Evolutionary conservation across 768 basidiomycete species (phyloP), one percentile per base, ranked within the genome.

Genomic region (Mycena capillaripes): DNA sequence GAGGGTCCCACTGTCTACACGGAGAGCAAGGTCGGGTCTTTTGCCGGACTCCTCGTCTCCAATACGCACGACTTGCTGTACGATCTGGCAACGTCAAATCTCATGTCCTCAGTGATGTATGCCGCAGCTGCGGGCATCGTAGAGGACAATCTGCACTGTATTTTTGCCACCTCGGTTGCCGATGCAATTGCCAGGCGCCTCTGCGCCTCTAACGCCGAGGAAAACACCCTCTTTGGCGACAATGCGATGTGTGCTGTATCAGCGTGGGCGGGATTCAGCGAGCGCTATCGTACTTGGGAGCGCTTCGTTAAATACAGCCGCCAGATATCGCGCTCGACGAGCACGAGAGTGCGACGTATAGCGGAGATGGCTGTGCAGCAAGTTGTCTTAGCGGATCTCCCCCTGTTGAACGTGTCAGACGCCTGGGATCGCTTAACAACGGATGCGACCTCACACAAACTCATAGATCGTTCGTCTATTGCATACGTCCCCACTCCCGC

Each of bases 261-360:
- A 29, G 46, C 27, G 10, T 68, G 58, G 66, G 66, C 66, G 17
- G 46, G 34, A 9, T 68, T 68, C 57, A 53, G 58, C 57, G 58
- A 50, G 48, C 58, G 66, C 46, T 58, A 68, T 19, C 21, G 66
- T 7, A 60, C 66, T 16, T 68, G 66, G 66, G 66, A 68, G 58
- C 46, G 66, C 6, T 68, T 68, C 38, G 66, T 68, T 3, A 68
- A 68, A 32, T 68, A 68, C 34, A 68, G n/a, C 42, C 66, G 66
- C 30, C 66, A 59, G 25, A 46, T 68, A 10, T 27, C 57, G 19
- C 48, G 48, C 25, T 68, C 66, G 30, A 38, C 32, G 8, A 50
- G 46, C 27, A 11, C 38, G 19, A 21, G 38, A 30, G 57, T 21
- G 4, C 8, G 12, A n/a, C 8, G 19, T n/a, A 59, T 60, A 38